Base-by-base conservation (phyloP, 1,139 yeast species). In the Pichia sp. region DNA sequence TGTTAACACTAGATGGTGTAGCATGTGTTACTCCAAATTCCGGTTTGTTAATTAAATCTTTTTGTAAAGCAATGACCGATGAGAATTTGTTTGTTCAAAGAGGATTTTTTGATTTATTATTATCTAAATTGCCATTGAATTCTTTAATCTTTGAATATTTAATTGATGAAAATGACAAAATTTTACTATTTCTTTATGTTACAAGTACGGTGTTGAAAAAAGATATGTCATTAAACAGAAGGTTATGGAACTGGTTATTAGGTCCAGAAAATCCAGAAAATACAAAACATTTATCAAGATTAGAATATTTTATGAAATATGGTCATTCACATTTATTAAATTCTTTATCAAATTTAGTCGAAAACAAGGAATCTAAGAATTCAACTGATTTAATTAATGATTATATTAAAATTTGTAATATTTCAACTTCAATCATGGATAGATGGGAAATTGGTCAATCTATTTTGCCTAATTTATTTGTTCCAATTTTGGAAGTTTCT, bases 151-250 rank as follows among this genome's bases (percentile, higher is more conserved):
- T 86, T 20, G 75, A 74, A 37, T 55, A 62, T 3, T 55, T 76
- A 10, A 68, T 80, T 1, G 64, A 76, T 1, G 56, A 65, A 0
- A 66, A 69, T 6, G 96, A 87, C 54, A 72, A 76, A 46, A 73
- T 78, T 49, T 58, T 74, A 29, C 64, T 92, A 39, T 64, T 87
- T 25, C 69, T 79, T 62, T 69, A 82, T 7, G 85, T 92, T 30
- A 74, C 87, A 39, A 64, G 70, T 11, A 79, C 90, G 0, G 82
- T 94, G 1, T 67, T 89, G 42, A 77, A 82, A 37, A 82, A 82
- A 55, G 99, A 92, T 62, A 87, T 92, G 96, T 87, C 97, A 22
- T 71, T 92, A 51, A 94, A 92, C 60, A 72, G 97, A 62, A 74
- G 99, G 54, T 70, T 92, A 28, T 90, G 97, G 96, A 81, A 75